These are phyloP conservation scores for Dictyostelium intermedium DNA, from an alignment of 78 protist species.

Conservation along the genomic window DNA sequence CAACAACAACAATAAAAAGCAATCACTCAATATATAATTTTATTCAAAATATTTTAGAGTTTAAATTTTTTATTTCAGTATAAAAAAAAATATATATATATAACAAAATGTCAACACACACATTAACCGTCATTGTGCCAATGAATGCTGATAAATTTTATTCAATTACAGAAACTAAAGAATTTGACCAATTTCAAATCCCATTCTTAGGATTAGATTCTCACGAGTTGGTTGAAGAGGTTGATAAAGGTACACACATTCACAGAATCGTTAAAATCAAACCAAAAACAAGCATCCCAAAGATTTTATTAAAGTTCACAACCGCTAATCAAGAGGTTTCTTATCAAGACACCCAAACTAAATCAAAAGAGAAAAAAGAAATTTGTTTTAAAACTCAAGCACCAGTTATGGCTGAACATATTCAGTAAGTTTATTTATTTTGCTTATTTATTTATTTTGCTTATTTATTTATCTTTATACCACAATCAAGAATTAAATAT, in stretches of 20 bases:
- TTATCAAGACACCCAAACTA: constrained; percentile 55
- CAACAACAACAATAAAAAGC: neutral
- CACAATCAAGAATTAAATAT: neutral
- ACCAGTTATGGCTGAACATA: constrained; percentile 65
- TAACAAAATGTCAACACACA: constrained; percentile 62
- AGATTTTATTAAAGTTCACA: constrained; percentile 54
- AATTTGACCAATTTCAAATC: constrained; percentile 66
- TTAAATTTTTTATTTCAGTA: neutral
- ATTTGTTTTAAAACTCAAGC: constrained; percentile 66
- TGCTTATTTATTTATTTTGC: neutral
- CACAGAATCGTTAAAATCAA: constrained; percentile 56
- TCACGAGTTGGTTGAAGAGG: constrained; percentile 46
- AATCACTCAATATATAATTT: too few relatives aligned
- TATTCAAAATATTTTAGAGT: neutral
- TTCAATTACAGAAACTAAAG: constrained; percentile 50
- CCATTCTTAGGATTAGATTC: constrained; percentile 53
- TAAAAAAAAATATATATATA: neutral
- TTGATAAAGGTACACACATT: constrained; percentile 15
- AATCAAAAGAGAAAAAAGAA: constrained; percentile 59
- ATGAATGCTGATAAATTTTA: constrained; percentile 69
- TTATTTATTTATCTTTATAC: too few relatives aligned
- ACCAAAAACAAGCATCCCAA: constrained; percentile 75
- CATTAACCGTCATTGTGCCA: constrained; percentile 44
- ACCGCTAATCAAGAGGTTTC: constrained; percentile 45
- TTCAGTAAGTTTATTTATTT: constrained; percentile 17